phyloP scores from a whole-genome alignment of 345 rosid genomes.

The Hibiscus mutabilis region DNA sequence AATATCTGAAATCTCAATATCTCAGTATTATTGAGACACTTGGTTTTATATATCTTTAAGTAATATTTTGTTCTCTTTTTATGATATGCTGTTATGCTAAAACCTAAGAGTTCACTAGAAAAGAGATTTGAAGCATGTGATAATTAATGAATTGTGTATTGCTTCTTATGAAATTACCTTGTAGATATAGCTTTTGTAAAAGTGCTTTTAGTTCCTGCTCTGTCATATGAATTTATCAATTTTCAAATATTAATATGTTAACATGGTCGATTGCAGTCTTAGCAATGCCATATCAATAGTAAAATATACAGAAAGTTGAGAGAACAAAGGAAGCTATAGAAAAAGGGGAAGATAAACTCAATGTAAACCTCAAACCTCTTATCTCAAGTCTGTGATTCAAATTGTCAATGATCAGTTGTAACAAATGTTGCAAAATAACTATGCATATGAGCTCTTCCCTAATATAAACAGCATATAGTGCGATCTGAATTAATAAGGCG shows the following conservation, averaged over 20 bases:
- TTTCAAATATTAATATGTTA: not conserved
- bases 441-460: not conserved
- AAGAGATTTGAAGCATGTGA: not conserved
- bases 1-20: too few species aligned
- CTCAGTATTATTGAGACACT: too few species aligned
- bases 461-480: too few species aligned
- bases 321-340: not conserved
- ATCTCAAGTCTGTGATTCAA: not conserved
- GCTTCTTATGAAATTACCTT: not conserved
- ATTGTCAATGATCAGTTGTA: not conserved
- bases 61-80: not conserved
- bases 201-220: not conserved
- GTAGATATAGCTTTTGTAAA: not conserved
- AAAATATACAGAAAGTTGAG: not conserved
- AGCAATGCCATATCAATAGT: not conserved
- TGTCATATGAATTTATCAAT: not conserved
- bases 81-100: not conserved
- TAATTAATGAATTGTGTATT: not conserved
- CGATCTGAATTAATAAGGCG: not conserved
- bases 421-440: slow-evolving; percentile 5
- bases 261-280: not conserved
- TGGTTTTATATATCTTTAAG: not conserved
- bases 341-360: not conserved
- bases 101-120: not conserved
- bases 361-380: not conserved